These are phyloP conservation scores for Fusarium chlamydosporum DNA, from an alignment of 2,329 filamentous ascomycete genomes.

Conservation along the genomic window DNA sequence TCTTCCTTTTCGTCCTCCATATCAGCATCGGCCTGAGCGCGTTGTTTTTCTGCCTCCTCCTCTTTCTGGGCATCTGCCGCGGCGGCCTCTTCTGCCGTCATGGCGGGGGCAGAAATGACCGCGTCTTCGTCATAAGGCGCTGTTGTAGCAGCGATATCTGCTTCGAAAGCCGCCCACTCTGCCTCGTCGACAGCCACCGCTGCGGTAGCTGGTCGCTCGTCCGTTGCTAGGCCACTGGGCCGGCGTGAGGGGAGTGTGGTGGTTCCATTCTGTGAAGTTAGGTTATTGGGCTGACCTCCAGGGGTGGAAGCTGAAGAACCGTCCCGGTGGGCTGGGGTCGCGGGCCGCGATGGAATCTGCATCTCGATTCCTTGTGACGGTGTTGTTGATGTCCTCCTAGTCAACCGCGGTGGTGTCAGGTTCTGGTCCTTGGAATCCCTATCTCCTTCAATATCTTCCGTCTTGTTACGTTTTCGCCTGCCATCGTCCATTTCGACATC, in stretches of 20 bases:
- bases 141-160: conserved; percentile 74
- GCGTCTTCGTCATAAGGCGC: conserved; percentile 62
- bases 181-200: conserved; percentile 71
- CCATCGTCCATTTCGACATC: conserved; percentile 56
- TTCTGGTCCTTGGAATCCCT: conserved; percentile 44
- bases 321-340: conserved; percentile 67
- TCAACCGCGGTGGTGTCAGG: conserved; percentile 60
- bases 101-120: conserved; percentile 77
- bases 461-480: conserved; percentile 64
- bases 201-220: conserved; percentile 36
- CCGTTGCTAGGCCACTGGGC: conserved; percentile 41
- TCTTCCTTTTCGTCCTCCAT: conserved; percentile 80
- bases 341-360: conserved; percentile 74
- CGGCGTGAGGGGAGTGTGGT: conserved; percentile 53
- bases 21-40: conserved; percentile 68
- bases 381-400: conserved; percentile 65
- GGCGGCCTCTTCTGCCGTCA: conserved; percentile 74
- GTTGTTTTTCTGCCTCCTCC: conserved; percentile 66
- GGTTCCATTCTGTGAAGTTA: conserved; percentile 34
- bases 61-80: conserved; percentile 65
- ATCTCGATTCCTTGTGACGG: conserved; percentile 71
- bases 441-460: conserved; percentile 51
- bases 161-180: conserved; percentile 90
- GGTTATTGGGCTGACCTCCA: conserved; percentile 39
- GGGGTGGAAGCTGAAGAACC: conserved; percentile 61